phyloP scores from a whole-genome alignment of 192 early-diverging fungal species.

The Gigaspora rosea region DNA sequence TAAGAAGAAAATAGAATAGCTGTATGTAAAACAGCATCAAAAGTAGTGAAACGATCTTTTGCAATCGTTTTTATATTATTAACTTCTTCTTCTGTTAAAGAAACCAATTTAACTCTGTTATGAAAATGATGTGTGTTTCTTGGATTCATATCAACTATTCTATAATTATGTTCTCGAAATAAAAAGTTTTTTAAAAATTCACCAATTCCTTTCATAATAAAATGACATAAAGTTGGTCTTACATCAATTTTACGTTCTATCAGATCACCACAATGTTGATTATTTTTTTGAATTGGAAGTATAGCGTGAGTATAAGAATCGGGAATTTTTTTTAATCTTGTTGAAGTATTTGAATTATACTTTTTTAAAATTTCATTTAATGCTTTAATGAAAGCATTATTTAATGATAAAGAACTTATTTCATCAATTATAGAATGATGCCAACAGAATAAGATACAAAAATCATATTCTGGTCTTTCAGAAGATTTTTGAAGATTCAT shows the following conservation, averaged over 20 bases:
- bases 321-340: neutral
- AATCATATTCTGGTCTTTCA: neutral
- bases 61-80: neutral
- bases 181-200: neutral
- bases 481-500: neutral
- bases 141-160: neutral
- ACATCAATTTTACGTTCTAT: neutral
- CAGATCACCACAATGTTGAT: neutral
- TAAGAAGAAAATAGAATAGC: neutral
- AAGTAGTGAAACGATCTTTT: neutral
- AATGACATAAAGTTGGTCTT: neutral
- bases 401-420: neutral
- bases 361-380: neutral
- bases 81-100: neutral
- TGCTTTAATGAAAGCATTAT: neutral
- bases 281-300: neutral
- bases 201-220: neutral
- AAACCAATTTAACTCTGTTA: neutral
- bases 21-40: constrained; percentile 13
- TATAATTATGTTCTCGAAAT: neutral
- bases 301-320: neutral
- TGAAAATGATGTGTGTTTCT: neutral
- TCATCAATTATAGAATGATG: neutral
- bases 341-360: neutral
- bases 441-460: neutral